Conservation (phyloP, 768 basidiomycete genomes). For the Rhizopogon sp. region DNA sequence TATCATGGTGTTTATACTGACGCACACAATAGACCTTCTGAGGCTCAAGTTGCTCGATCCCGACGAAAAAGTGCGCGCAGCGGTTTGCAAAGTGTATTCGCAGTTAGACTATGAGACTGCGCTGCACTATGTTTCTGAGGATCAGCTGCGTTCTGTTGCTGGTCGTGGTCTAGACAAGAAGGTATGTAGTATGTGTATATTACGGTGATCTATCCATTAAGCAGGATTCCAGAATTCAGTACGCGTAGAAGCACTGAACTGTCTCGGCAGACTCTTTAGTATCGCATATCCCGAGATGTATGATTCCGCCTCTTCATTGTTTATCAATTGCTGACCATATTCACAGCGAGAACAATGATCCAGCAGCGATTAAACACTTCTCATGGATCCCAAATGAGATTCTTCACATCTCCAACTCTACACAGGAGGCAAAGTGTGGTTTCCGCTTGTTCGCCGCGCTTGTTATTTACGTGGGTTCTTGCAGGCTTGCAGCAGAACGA, state of each 20-base stretch:
- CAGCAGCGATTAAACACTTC: slow-evolving; percentile 71
- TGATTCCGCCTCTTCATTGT: slow-evolving; percentile 20
- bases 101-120: slow-evolving; percentile 89
- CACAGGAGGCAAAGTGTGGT: slow-evolving; percentile 54
- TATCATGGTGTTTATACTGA: slow-evolving; percentile 1
- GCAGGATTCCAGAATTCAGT: slow-evolving; percentile 46
- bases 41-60: slow-evolving; percentile 71
- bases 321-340: not conserved
- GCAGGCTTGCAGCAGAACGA: slow-evolving; percentile 59
- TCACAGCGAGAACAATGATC: slow-evolving; percentile 73
- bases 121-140: slow-evolving; percentile 69
- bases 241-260: slow-evolving; percentile 70
- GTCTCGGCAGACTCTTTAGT: slow-evolving; percentile 72
- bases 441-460: not conserved
- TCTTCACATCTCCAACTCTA: slow-evolving; percentile 48
- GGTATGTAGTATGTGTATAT: slow-evolving; percentile 33
- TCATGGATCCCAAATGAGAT: slow-evolving; percentile 88
- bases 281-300: slow-evolving; percentile 90
- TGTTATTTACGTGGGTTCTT: not conserved
- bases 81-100: slow-evolving; percentile 76
- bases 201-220: not conserved
- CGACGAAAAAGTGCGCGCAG: slow-evolving; percentile 87
- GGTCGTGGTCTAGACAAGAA: slow-evolving; percentile 83
- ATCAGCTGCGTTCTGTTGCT: slow-evolving; percentile 58
- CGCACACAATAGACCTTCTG: slow-evolving; percentile 45